A percentile compares a stretch with the other conserved stretches of the same genome.
Evolutionary conservation across 2,329 filamentous ascomycete species (phyloP).

Genomic region (Phialophora chinensis): DNA sequence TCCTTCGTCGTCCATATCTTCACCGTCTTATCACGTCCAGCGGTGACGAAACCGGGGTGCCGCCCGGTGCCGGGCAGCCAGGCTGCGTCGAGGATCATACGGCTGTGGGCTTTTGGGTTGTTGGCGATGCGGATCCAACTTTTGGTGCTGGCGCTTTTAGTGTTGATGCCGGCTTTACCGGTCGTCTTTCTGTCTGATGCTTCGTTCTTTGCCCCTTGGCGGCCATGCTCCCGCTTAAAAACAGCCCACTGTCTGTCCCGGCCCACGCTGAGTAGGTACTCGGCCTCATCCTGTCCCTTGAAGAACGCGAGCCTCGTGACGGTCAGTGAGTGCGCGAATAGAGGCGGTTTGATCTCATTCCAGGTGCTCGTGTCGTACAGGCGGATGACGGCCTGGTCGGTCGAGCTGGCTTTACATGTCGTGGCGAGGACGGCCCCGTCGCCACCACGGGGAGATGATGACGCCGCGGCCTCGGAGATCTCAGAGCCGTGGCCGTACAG

Average conservation of each 20-base stretch:
- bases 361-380: constrained; percentile 86
- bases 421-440: constrained; percentile 78
- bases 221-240: constrained; percentile 60
- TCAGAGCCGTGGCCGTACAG: constrained; percentile 98
- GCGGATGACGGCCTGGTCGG: constrained; percentile 92
- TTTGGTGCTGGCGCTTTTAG: constrained; percentile 37
- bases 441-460: constrained; percentile 60
- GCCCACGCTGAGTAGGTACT: constrained; percentile 82
- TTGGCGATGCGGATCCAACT: constrained; percentile 65
- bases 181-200: background rate
- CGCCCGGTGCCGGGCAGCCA: constrained; percentile 69
- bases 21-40: constrained; percentile 84
- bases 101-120: constrained; percentile 83
- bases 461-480: constrained; percentile 80
- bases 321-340: constrained; percentile 85
- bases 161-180: background rate
- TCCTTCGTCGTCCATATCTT: constrained; percentile 66
- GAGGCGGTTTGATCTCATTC: constrained; percentile 83
- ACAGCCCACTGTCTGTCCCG: constrained; percentile 90
- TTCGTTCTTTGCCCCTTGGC: background rate
- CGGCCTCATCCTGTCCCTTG: constrained; percentile 62
- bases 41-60: constrained; percentile 74
- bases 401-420: constrained; percentile 87
- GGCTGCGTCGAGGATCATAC: constrained; percentile 89
- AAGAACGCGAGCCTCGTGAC: constrained; percentile 84